Percentiles rank a stretch among this genome's conserved stretches.
These are phyloP conservation scores for Candida verbasci DNA, from an alignment of 805 yeast genomes.

Conservation along the genomic window DNA sequence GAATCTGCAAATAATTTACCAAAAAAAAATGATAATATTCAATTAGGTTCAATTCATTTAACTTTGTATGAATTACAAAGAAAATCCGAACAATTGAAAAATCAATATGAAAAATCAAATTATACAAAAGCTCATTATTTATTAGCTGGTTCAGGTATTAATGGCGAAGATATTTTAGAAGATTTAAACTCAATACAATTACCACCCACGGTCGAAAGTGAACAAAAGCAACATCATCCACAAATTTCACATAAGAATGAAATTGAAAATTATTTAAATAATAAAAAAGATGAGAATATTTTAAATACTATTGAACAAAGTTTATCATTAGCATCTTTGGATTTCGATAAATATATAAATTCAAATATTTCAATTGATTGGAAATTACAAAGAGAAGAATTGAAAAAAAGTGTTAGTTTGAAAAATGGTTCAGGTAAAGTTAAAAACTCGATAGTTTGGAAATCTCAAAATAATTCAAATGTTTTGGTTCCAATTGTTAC, in stretches of 20 bases:
- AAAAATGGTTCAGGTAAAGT: conserved; percentile 3
- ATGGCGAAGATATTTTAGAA: conserved; percentile 75
- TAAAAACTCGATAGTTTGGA: conserved; percentile 30
- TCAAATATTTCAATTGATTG: conserved; percentile 78
- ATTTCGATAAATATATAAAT: conserved; percentile 74
- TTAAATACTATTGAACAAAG: conserved; percentile 79
- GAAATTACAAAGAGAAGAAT: conserved; percentile 70
- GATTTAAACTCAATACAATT: conserved; percentile 39
- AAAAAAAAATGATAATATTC: conserved; percentile 43
- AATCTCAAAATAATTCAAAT: conserved; percentile 28
- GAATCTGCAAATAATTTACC: conserved; percentile 80
- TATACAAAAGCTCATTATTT: conserved; percentile 80
- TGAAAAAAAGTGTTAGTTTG: conserved; percentile 69
- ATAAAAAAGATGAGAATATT: conserved; percentile 78
- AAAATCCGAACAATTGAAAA: conserved; percentile 57
- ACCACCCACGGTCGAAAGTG: too few species aligned
- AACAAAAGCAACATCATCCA: conserved; percentile 9
- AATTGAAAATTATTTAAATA: conserved; percentile 58
- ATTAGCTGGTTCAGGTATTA: conserved; percentile 83
- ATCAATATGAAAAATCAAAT: conserved; percentile 29
- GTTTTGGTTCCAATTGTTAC: conserved; percentile 29
- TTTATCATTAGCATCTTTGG: conserved; percentile 66
- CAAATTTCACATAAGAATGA: conserved; percentile 15
- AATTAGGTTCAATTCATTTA: conserved; percentile 75
- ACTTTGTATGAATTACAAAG: conserved; percentile 75